These are phyloP conservation scores for Fusarium succisae DNA, from an alignment of 2,329 filamentous ascomycete species.

Conservation along the genomic window DNA sequence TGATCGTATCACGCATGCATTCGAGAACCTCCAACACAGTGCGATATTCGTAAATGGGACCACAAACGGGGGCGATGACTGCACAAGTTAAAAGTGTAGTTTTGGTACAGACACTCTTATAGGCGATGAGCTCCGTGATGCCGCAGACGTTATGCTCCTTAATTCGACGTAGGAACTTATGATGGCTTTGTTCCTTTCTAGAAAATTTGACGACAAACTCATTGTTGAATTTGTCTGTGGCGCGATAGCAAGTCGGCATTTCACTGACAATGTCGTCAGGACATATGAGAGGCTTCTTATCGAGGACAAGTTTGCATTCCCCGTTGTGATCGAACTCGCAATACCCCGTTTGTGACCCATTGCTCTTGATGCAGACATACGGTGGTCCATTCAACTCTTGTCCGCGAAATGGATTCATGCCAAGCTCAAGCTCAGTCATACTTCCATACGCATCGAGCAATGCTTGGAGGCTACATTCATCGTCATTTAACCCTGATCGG, in stretches of 20 bases:
- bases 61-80: slow-evolving; percentile 22
- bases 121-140: slow-evolving; percentile 19
- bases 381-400: neutral
- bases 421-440: slow-evolving; percentile 16
- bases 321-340: neutral
- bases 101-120: neutral
- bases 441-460: neutral
- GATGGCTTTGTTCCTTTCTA: neutral
- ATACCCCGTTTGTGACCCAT: neutral
- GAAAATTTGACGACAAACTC: slow-evolving; percentile 32
- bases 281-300: neutral
- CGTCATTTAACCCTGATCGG: neutral
- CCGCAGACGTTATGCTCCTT: slow-evolving; percentile 24
- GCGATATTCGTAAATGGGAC: slow-evolving; percentile 35
- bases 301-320: slow-evolving; percentile 8
- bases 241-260: slow-evolving; percentile 28
- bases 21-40: slow-evolving; percentile 47
- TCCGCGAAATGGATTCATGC: neutral
- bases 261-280: slow-evolving; percentile 27
- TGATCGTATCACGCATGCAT: slow-evolving; percentile 48
- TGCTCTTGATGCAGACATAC: neutral
- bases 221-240: neutral
- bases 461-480: neutral
- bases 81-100: neutral
- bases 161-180: slow-evolving; percentile 19